Base-by-base conservation (phyloP, 2,329 filamentous ascomycete genomes). In the Fonsecaea nubica region DNA sequence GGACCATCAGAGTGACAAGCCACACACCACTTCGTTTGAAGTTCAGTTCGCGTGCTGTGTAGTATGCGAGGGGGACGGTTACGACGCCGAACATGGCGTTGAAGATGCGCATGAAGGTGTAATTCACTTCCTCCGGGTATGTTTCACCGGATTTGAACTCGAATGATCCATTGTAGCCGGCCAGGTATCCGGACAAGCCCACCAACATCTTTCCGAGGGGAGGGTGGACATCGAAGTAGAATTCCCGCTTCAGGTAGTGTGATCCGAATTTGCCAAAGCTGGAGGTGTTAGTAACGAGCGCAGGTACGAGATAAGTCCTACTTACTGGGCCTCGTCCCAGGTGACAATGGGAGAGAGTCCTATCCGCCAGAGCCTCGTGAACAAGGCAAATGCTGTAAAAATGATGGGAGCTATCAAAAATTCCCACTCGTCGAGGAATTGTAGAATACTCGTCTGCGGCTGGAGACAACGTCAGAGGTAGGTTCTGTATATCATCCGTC, bases 141-240 rank as follows among this genome's bases (percentile, higher is more conserved):
- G 87, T 93, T 77, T 98, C 95, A 77, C 95, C 95, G 62, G 94
- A 98, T 81, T 99, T 99, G 86, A 99, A 99, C 77, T 99, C 95
- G 81, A 99, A 99, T 3, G 94, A 96, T 65, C 95, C 95, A 83
- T 99, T 99, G 85, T 99, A 99, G 72, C 94, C 94, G 72, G 94
- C 96, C 68, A 99, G 86, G 77, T 96, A 96, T 77, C 95, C 95
- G 6, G 95, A 98, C 59, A 99, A 86, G 69, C 95, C 95, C 74
- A 99, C 94, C 64, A 99, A 89, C 88, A 99, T 98, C 85, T 99
- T 99, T 77, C 95, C 95, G 68, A 99, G 88, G 62, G 95, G 95
- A 71, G 95, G 95, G 80, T 96, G 92, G 65, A 96, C 91, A 85
- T 96, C 92, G 82, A 99, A 99, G 86, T 99, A 99, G 85, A 98